Percentiles rank a stretch among this genome's conserved stretches.
phyloP scores from a whole-genome alignment of 306 rosid genomes.

The Lathyrus sativus region DNA sequence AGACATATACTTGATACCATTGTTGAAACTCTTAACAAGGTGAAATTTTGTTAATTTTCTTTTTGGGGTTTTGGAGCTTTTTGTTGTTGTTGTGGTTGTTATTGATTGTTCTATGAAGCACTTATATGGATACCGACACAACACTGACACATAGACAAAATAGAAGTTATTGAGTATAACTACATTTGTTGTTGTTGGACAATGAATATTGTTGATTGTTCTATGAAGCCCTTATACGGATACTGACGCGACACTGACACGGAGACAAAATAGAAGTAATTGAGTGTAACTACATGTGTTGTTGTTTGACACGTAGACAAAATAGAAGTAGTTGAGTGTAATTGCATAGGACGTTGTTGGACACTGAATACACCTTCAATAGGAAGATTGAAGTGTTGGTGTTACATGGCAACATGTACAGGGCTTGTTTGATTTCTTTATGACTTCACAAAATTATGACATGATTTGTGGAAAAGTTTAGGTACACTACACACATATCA shows the following conservation, averaged over 20 bases:
- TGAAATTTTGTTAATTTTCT: conserved; percentile 24
- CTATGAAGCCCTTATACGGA: not conserved
- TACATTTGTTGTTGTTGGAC: not conserved
- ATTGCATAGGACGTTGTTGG: not conserved
- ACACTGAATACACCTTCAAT: not conserved
- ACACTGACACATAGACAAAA: not conserved
- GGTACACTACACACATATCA: not conserved
- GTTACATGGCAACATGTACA: not conserved
- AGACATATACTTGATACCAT: conserved; percentile 87
- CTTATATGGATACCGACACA: not conserved
- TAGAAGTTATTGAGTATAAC: not conserved
- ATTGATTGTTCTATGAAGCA: not conserved
- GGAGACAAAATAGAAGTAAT: not conserved
- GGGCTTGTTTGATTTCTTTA: not conserved
- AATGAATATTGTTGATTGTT: not conserved
- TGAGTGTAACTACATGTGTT: not conserved
- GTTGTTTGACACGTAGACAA: not conserved
- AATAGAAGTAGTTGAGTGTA: not conserved
- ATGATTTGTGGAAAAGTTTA: not conserved
- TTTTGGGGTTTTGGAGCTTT: not conserved
- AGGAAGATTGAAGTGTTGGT: not conserved
- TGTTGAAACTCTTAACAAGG: conserved; percentile 82
- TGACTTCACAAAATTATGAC: not conserved
- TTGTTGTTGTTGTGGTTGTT: not conserved
- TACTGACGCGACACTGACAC: not conserved